Conservation (phyloP, 2,329 filamentous ascomycete species). For the Trichoderma citrinoviride region DNA sequence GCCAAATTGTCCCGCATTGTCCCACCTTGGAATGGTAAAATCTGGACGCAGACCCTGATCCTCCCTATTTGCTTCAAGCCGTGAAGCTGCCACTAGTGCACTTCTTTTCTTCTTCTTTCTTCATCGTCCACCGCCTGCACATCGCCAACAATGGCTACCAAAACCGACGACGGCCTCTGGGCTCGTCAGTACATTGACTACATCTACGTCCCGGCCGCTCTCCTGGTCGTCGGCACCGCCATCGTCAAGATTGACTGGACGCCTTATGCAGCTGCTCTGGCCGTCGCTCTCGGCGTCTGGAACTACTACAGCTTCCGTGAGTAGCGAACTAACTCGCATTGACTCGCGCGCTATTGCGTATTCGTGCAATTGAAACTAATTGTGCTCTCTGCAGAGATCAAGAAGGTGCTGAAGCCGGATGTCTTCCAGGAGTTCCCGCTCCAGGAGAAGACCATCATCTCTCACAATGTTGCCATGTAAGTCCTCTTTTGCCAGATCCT, state of each 20-base stretch:
- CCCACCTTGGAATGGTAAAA: constrained; percentile 8
- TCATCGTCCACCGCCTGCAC: too few species aligned
- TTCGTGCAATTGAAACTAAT: constrained; percentile 20
- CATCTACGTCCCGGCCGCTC: constrained; percentile 77
- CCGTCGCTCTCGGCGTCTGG: constrained; percentile 63
- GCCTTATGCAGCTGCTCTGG: constrained; percentile 65
- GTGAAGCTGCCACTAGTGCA: neutral
- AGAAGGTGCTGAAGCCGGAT: constrained; percentile 82
- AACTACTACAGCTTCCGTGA: constrained; percentile 71
- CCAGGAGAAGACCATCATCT: constrained; percentile 90
- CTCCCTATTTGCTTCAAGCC: neutral
- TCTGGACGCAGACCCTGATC: neutral
- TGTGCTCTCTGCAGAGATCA: constrained; percentile 53
- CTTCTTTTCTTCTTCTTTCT: neutral
- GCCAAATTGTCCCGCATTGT: constrained; percentile 17
- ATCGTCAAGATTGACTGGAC: constrained; percentile 78
- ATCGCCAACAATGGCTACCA: constrained; percentile 29
- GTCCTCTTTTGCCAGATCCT: neutral
- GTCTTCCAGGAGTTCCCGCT: constrained; percentile 90
- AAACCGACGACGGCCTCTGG: constrained; percentile 34
- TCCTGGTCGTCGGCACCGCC: constrained; percentile 71
- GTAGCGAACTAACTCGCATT: constrained; percentile 35
- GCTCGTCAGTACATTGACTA: constrained; percentile 70
- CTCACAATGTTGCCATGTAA: constrained; percentile 96
- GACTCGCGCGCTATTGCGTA: neutral